Evolutionary conservation across 2,329 filamentous ascomycete species (phyloP).

Genomic region (Coleophoma cylindrospora): DNA sequence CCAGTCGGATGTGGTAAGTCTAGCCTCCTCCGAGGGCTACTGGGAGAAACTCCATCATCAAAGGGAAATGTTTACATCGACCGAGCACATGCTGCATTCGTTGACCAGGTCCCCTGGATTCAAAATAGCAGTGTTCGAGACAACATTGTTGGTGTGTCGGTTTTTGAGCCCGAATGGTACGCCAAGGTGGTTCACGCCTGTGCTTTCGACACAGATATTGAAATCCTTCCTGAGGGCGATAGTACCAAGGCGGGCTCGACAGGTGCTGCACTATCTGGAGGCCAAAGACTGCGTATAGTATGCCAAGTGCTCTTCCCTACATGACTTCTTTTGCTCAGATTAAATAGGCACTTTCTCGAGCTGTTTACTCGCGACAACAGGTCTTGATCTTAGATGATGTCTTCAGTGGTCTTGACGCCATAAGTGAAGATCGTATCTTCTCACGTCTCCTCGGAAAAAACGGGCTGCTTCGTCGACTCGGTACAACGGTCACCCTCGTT

Average conservation of each 20-base stretch:
- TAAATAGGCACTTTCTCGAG: conserved; percentile 48
- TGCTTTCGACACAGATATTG: conserved; percentile 53
- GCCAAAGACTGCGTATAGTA: conserved; percentile 14
- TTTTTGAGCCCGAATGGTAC: conserved; percentile 53
- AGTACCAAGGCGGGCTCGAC: conserved; percentile 19
- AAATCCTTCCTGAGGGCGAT: conserved; percentile 20
- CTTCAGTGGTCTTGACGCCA: conserved; percentile 22
- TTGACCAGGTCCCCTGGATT: conserved; percentile 39
- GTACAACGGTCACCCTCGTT: conserved; percentile 31
- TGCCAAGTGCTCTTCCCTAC: conserved; percentile 10
- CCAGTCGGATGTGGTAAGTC: conserved; percentile 25
- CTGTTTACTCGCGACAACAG: conserved; percentile 28
- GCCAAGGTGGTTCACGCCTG: conserved; percentile 59
- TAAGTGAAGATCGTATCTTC: conserved; percentile 18
- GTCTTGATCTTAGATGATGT: conserved; percentile 23
- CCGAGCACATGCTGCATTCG: conserved; percentile 28
- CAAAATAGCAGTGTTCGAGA: conserved; percentile 33
- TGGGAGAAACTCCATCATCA: conserved; percentile 14
- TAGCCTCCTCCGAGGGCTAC: conserved; percentile 15
- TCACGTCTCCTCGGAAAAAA: conserved; percentile 12
- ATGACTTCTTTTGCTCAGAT: conserved; percentile 4
- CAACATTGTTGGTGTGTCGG: conserved; percentile 31
- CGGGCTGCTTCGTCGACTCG: conserved; percentile 15
- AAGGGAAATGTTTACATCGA: conserved; percentile 14
- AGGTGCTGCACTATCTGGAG: conserved; percentile 25